Base-by-base conservation (phyloP, 345 rosid species). In the Euclidium syriacum region DNA sequence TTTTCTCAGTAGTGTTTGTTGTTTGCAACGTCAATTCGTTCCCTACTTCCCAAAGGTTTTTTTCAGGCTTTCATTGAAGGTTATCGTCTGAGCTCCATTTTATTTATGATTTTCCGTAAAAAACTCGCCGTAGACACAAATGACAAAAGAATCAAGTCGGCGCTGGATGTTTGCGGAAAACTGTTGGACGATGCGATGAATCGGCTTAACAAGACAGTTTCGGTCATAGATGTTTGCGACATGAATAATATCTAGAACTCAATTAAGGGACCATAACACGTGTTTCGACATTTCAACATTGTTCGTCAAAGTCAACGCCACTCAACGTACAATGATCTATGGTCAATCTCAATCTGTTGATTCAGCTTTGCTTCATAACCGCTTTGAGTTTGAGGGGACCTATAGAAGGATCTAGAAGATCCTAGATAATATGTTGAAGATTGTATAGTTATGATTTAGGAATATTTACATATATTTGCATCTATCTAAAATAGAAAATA, bases 211-310 rank as follows among this genome's bases (percentile, higher is more conserved):
- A 86, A 83, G 12, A 78, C 96, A 3, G 26, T 79, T 2, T 63
- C 84, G 15, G 55, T 84, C 3, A 64, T 82, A 83, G 58, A 72
- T 4, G 76, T 58, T 1, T 78, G 70, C 1, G 55, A 77, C 23
- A 79, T 62, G 0, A 73, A 52, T 39, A 29, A 58, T 16, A 58
- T 74, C 3, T 6, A 84, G 30, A 70, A 81, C 5, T 3, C 71
- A 0, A 10, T 73, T 85, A 12, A 85, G 91, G 0, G 79, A 89
- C 52, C 94, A 83, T 23, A 86, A 82, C 2, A 85, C 98, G 0
- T 92, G 98, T 61, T 59, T 85, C 25, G 98, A 89, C 58, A 59
- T n/a, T n/a, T n/a, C n/a, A n/a, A n/a, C n/a, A n/a, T n/a, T n/a
- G n/a, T n/a, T n/a, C n/a, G n/a, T n/a, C n/a, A n/a, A n/a, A n/a